A percentile compares a stretch with the other conserved stretches of the same genome.
Conservation (phyloP, 345 rosid species). For the Camelina hispida region DNA sequence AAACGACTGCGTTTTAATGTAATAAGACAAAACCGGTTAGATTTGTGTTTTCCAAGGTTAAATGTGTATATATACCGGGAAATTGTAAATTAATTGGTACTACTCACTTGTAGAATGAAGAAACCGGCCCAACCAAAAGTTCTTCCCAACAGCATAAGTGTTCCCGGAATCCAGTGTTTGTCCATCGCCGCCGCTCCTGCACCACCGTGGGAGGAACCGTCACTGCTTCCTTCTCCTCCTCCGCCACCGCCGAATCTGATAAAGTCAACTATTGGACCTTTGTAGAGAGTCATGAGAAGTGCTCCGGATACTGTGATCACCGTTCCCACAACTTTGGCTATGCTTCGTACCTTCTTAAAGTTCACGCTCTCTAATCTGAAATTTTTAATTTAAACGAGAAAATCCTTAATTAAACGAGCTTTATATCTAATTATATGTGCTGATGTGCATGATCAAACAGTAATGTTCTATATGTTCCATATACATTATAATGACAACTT, state of each 20-base stretch:
- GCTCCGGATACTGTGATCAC: conserved; percentile 79
- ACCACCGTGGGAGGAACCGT: conserved; percentile 41
- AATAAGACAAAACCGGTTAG: conserved; percentile 15
- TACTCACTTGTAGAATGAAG: conserved; percentile 84
- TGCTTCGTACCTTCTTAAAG: conserved; percentile 60
- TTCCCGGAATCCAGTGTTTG: conserved; percentile 73
- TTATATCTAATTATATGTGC: conserved; percentile 1
- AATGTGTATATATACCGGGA: conserved; percentile 25
- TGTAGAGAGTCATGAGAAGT: conserved; percentile 87
- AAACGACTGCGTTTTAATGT: conserved; percentile 57
- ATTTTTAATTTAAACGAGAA: background rate
- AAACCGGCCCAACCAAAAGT: conserved; percentile 78
- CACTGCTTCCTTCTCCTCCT: conserved; percentile 40
- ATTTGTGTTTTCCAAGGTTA: too few relatives aligned
- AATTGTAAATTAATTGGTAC: conserved; percentile 17
- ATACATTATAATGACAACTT: conserved; percentile 36
- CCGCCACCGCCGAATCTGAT: conserved; percentile 45
- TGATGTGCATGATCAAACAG: conserved; percentile 31
- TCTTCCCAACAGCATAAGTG: conserved; percentile 69
- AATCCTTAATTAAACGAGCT: conserved; percentile 22
- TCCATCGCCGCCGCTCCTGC: conserved; percentile 41
- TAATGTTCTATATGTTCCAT: conserved; percentile 9
- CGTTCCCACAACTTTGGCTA: conserved; percentile 85
- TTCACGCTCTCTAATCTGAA: conserved; percentile 77
- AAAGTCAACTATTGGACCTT: conserved; percentile 81